Base-by-base conservation (phyloP, 208 protist species). In the Wallacemonas rigidus region DNA sequence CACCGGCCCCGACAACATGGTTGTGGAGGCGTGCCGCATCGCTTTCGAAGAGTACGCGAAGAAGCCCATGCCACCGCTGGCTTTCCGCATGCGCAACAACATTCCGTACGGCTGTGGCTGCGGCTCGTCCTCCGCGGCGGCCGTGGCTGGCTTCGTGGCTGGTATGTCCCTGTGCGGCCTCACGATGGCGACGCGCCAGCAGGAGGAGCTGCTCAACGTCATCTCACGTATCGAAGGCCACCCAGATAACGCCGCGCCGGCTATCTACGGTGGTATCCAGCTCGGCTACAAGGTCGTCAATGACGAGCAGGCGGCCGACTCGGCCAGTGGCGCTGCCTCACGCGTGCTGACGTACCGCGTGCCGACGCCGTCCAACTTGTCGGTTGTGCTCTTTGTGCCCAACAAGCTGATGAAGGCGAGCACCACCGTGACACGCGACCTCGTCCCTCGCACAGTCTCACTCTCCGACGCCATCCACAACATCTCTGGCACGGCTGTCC, bases 181-280 rank as follows among this genome's bases (percentile, higher is more conserved):
- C 15, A 89, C 94, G 40, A 87, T 98, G 79, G 74, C 76, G 51
- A 91, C 92, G 38, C 60, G 81, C 36, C 70, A 83, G 35, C 72
- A 84, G 38, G 93, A 96, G 83, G 79, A 76, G 68, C 78, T 97
- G 53, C 84, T 98, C 36, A 81, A 88, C 47, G 83, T 94, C 48
- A 94, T 95, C 55, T 83, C 93, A 1, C 75, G 80, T 11, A 91
- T 97, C 64, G 93, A 98, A 77, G 94, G 96, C 6, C 95, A 98
- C 82, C 82, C 93, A 0, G 96, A 98, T 82, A 98, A 98, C 80
- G 91, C 94, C 12, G 88, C 96, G 8, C 86, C 95, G 2, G 92
- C 91, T 74, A 93, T 98, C 45, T 98, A 98, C 83, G 96, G 96
- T 50, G 94, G 93, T 60, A 87, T 97, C 48, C 96, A 97, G 69